These are phyloP conservation scores for Adansonia rubrostipa DNA, from an alignment of 441 rosid species.

Conservation along the genomic window DNA sequence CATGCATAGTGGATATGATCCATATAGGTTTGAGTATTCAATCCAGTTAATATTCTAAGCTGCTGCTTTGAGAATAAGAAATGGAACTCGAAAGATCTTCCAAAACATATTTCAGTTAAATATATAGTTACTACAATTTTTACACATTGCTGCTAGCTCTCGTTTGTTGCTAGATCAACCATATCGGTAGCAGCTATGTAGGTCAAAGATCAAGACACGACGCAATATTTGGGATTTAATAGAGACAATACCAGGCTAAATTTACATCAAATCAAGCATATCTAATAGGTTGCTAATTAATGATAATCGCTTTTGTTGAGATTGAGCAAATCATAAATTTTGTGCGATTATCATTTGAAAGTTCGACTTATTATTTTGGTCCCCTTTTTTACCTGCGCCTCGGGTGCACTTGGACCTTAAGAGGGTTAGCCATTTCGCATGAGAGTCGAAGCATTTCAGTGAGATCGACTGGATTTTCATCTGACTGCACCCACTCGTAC, in stretches of 20 bases:
- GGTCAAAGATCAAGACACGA: neutral
- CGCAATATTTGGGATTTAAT: neutral
- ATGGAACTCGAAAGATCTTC: neutral
- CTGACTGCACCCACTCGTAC: slow-evolving; percentile 47
- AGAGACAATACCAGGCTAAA: neutral
- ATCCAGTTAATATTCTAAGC: neutral
- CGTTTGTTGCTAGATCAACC: neutral
- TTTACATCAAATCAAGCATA: slow-evolving; percentile 1
- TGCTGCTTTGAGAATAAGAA: neutral
- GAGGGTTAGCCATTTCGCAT: slow-evolving; percentile 61
- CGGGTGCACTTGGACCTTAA: slow-evolving; percentile 37
- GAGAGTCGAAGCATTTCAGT: slow-evolving; percentile 52
- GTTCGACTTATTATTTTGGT: no score
- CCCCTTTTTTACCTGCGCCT: slow-evolving; percentile 26
- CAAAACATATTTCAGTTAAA: neutral
- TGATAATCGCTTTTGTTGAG: slow-evolving; percentile 12
- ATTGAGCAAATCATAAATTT: neutral
- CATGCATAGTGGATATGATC: neutral
- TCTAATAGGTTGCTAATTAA: slow-evolving; percentile 1
- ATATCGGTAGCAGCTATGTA: neutral
- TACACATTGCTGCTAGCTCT: neutral
- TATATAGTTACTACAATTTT: neutral
- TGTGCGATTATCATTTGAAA: neutral
- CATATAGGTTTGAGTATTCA: neutral
- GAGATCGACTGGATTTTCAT: slow-evolving; percentile 41